Conservation (phyloP, 2,329 filamentous ascomycete genomes). For the Fusarium beomiforme region DNA sequence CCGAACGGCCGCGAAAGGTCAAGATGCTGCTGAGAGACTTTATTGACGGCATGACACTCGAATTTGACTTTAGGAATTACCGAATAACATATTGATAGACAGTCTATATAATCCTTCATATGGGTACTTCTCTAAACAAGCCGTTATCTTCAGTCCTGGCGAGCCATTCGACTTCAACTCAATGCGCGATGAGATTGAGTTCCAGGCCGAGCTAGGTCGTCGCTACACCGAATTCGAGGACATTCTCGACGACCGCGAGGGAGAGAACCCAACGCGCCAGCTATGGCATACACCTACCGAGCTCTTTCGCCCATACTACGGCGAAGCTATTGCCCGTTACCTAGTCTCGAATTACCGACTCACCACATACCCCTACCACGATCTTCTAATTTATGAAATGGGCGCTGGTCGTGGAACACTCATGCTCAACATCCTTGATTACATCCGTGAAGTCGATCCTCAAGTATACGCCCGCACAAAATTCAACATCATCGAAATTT, state of each 20-base stretch:
- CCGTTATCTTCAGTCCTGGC: conserved; percentile 93
- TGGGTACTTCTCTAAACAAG: conserved; percentile 96
- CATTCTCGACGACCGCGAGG: conserved; percentile 75
- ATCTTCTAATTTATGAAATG: conserved; percentile 98
- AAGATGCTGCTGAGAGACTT: conserved; percentile 99
- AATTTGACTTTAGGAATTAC: conserved; percentile 10
- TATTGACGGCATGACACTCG: conserved; percentile 76
- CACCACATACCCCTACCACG: conserved; percentile 92
- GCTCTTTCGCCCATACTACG: conserved; percentile 95
- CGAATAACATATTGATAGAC: conserved; percentile 62
- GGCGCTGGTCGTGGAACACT: conserved; percentile 96
- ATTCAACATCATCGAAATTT: conserved; percentile 97
- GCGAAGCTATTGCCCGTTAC: conserved; percentile 96
- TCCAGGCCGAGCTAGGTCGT: conserved; percentile 78
- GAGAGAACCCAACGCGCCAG: conserved; percentile 79
- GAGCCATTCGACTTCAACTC: conserved; percentile 88
- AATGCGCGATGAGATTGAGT: conserved; percentile 86
- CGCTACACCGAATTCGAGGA: conserved; percentile 94
- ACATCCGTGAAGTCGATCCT: conserved; percentile 88
- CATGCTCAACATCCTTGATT: conserved; percentile 98
- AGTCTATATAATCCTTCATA: conserved; percentile 94
- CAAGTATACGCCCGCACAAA: conserved; percentile 94
- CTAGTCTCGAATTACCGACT: conserved; percentile 96
- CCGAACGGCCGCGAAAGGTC: conserved; percentile 82
- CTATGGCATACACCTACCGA: conserved; percentile 99